Base-by-base conservation (phyloP, 2,329 filamentous ascomycete species). In the Aureobasidium mangrovei region DNA sequence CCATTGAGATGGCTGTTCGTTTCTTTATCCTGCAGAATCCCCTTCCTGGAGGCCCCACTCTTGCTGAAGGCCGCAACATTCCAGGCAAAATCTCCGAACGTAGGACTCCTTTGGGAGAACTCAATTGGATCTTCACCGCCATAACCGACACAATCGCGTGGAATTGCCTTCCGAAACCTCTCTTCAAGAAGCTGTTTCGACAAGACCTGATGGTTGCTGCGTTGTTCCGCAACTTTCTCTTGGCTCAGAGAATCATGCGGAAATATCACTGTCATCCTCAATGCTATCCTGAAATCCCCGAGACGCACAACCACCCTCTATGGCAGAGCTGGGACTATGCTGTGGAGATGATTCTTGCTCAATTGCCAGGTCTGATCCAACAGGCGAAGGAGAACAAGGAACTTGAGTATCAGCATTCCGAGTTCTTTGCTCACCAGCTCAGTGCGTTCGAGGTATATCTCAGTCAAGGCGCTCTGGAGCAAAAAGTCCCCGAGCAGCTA, bases 171-270 rank as follows among this genome's bases (percentile, higher is more conserved):
- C 88, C 91, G 3, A 85, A 91, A 43, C 82, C 90, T 24, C 74
- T 96, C 8, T 98, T 98, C 72, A 91, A 95, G 70, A 95, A 95
- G 69, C 88, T 97, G 57, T 98, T 98, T 70, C 78, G 93, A 40
- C 93, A 98, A 69, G 93, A 98, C 68, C 77, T 98, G 9, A 97
- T 98, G 91, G 93, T 98, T n/a, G 93, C 93, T 9, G 93, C 93
- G 2, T 75, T 98, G 6, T 98, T 97, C 70, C 83, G 93, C 51
- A 98, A 98, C 67, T 97, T 97, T 65, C 79, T 98, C 1, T 80
- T 98, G 3, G 89, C 90, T 2, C 93, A 98, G 69, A 82, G 93
- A 60, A 86, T 98, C 62, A 97, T 98, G 93, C 84, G 87, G 56
- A 88, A 91, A 1, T 96, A 97, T 66, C 90, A 94, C 61, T 98